Base-by-base conservation (phyloP, 257 asterid genomes). In the Leonotis leonurus region DNA sequence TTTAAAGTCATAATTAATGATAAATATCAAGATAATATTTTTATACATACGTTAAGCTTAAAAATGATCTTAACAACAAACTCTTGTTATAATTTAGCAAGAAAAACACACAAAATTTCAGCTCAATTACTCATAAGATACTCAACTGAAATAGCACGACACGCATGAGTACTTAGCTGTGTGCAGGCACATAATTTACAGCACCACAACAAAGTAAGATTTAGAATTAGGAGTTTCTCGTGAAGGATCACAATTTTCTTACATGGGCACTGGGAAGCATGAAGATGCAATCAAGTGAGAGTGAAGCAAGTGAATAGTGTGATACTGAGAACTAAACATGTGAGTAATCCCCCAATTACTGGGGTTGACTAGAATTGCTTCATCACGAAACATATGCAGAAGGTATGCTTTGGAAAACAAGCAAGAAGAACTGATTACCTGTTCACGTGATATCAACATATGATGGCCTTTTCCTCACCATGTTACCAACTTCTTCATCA, bases 261-360 rank as follows among this genome's bases (percentile, higher is more conserved):
- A 45, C 5, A n/a, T n/a, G n/a, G 43, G 22, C 26, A 5, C n/a
- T n/a, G n/a, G n/a, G 33, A 4, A 21, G 12, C 32, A 56, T 33
- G 44, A 21, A 41, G 6, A 24, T 49, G 68, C 39, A 68, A 50
- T 67, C 20, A 56, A 70, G 66, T 59, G 29, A 62, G 51, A 62
- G 56, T n/a, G 61, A 67, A 67, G 74, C 69, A 62, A 56, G 54
- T 62, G 74, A 67, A 44, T 8, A 68, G 57, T 49, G 70, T 71
- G 81, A 62, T 3, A 27, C 12, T 45, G 24, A 55, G 51, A 39
- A 61, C 13, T 41, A 44, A 57, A 72, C 81, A 72, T 68, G 81
- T 76, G 75, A 72, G 40, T 14, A 52, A 39, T 26, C 69, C 62
- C 71, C 22, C 1, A 56, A 40, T 56, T 62, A 21, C 63, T 53